Evolutionary conservation across 164 flowering plant species (phyloP).

Genomic region (Dillenia suffruticosa): DNA sequence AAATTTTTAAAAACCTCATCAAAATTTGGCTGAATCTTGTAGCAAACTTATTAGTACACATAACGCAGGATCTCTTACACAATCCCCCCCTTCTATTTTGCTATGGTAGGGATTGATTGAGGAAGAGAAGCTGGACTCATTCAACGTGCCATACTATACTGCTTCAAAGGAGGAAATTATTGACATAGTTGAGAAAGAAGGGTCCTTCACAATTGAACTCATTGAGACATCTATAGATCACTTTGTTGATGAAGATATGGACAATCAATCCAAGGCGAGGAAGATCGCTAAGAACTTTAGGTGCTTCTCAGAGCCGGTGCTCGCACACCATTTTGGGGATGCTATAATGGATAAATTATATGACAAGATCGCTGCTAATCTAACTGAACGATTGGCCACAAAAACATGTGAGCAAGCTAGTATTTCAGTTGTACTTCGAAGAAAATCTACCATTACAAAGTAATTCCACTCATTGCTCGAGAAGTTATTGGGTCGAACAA

Average conservation of each 20-base stretch:
- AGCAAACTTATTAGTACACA: too few species aligned
- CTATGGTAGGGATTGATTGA: constrained; percentile 11
- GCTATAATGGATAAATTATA: constrained; percentile 3
- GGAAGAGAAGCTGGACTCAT: constrained; percentile 23
- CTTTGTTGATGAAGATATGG: background rate
- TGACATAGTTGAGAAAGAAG: constrained; percentile 12
- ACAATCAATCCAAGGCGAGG: background rate
- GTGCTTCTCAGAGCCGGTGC: constrained; percentile 4
- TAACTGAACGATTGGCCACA: background rate
- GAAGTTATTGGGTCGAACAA: too few species aligned
- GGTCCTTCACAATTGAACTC: constrained; percentile 13
- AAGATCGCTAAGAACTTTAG: constrained; percentile 3
- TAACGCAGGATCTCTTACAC: too few species aligned
- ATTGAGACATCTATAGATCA: constrained; percentile 5
- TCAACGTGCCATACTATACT: constrained; percentile 17
- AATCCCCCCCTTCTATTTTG: too few species aligned
- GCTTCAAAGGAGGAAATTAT: constrained; percentile 17
- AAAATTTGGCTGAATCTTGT: too few species aligned
- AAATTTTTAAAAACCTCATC: too few species aligned
- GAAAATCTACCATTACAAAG: too few species aligned
- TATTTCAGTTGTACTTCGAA: too few species aligned
- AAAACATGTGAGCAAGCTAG: too few species aligned
- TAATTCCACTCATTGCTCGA: too few species aligned
- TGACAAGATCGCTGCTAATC: background rate
- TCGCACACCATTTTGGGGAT: constrained; percentile 8